phyloP scores from a whole-genome alignment of 2,329 filamentous ascomycete genomes.

The Pseudogymnoascus sp. region DNA sequence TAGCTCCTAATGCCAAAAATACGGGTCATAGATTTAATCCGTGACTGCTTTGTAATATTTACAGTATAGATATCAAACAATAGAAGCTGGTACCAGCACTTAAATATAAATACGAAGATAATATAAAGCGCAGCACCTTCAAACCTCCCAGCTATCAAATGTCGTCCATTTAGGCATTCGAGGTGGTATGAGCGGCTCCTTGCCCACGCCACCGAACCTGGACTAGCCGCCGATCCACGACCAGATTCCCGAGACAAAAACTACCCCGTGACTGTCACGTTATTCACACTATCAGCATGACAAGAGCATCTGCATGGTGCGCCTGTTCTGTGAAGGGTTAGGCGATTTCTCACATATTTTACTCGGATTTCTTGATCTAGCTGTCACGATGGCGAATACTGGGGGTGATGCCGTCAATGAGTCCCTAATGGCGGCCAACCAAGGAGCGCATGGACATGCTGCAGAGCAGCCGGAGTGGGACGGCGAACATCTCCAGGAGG shows the following conservation, averaged over 20 bases:
- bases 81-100: neutral
- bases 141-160: neutral
- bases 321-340: conserved; percentile 13
- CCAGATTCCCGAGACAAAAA: neutral
- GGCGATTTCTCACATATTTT: conserved; percentile 11
- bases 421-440: conserved; percentile 12
- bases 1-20: neutral
- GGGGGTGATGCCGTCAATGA: neutral
- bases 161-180: neutral
- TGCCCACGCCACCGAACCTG: neutral
- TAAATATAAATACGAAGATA: neutral
- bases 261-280: neutral
- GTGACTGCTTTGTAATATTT: neutral
- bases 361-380: neutral
- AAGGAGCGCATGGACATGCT: conserved; percentile 18
- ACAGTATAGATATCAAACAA: neutral
- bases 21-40: neutral
- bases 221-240: neutral
- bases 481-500: conserved; percentile 25
- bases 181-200: neutral
- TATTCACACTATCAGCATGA: conserved; percentile 1
- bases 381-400: neutral
- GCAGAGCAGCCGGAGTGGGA: conserved; percentile 21
- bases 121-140: neutral
- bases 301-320: conserved; percentile 11